Percentiles rank a stretch among this genome's conserved stretches.
Evolutionary conservation across 345 rosid genomes (phyloP).

Genomic region (Syzygium grande): DNA sequence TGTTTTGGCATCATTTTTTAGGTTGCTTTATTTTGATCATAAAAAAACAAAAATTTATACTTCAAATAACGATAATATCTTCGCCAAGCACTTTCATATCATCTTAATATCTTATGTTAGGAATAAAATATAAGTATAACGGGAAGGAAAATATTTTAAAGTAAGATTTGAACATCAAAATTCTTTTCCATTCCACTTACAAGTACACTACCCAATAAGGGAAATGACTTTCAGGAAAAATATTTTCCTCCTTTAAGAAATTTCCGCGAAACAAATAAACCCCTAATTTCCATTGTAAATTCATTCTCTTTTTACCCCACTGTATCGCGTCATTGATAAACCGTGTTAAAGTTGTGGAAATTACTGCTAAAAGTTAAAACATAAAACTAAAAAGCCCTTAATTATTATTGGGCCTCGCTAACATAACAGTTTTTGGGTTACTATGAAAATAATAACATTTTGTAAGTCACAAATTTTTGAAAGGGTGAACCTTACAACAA

Average conservation of each 20-base stretch:
- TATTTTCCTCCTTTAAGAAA: neutral
- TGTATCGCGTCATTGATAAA: neutral
- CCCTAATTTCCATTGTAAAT: neutral
- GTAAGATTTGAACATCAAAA: neutral
- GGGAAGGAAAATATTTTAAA: neutral
- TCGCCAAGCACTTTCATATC: neutral
- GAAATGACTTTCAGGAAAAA: neutral
- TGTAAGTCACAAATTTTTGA: no score
- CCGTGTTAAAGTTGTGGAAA: neutral
- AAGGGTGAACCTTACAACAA: no score
- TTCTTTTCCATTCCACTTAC: neutral
- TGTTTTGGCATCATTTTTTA: neutral
- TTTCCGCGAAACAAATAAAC: neutral
- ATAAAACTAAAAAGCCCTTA: neutral
- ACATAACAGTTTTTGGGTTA: no score
- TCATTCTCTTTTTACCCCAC: neutral
- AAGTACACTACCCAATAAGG: neutral
- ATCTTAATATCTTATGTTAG: neutral
- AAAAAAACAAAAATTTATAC: neutral
- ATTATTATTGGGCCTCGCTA: neutral
- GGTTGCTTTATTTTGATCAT: neutral
- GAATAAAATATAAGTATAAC: neutral
- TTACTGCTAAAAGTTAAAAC: neutral
- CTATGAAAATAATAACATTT: no score
- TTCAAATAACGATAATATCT: neutral